Evolutionary conservation across 1,139 yeast genomes (phyloP).

Genomic region (Hyphopichia khmerensis): DNA sequence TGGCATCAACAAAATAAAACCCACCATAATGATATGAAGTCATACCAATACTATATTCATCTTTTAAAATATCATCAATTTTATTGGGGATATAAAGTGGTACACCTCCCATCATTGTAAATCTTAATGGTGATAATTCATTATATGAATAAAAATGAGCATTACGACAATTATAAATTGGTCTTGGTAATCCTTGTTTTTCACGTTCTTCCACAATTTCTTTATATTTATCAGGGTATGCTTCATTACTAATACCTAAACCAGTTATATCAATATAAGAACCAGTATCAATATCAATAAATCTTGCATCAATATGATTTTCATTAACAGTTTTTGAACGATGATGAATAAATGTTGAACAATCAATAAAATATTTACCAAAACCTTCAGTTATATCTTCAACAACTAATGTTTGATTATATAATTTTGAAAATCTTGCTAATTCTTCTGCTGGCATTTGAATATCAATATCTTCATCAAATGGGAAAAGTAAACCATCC

Average conservation of each 20-base stretch:
- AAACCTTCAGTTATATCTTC: conserved; percentile 31
- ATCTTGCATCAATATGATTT: conserved; percentile 41
- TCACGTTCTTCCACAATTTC: conserved; percentile 9
- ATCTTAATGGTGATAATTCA: conserved; percentile 32
- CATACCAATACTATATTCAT: conserved; percentile 30
- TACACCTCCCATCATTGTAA: conserved; percentile 32
- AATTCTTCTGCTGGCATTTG: conserved; percentile 35
- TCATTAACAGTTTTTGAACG: conserved; percentile 27
- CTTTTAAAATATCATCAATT: conserved; percentile 23
- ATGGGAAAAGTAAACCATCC: conserved; percentile 35
- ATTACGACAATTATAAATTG: conserved; percentile 31
- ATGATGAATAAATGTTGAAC: conserved; percentile 32
- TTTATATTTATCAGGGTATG: conserved; percentile 11
- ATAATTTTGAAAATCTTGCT: conserved; percentile 21
- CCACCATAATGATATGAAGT: conserved; percentile 17
- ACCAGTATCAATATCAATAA: conserved; percentile 41
- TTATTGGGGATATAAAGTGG: conserved; percentile 30
- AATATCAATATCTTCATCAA: conserved; percentile 33
- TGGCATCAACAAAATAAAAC: conserved; percentile 19
- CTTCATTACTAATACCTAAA: conserved; percentile 27
- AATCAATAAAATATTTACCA: conserved; percentile 33
- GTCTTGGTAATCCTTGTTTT: conserved; percentile 14
- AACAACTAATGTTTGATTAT: conserved; percentile 30
- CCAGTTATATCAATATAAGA: conserved; percentile 41
- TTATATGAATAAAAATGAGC: conserved; percentile 33